phyloP scores from a whole-genome alignment of 1,284 basidiomycete species.

The Psilocybe mexicana region DNA sequence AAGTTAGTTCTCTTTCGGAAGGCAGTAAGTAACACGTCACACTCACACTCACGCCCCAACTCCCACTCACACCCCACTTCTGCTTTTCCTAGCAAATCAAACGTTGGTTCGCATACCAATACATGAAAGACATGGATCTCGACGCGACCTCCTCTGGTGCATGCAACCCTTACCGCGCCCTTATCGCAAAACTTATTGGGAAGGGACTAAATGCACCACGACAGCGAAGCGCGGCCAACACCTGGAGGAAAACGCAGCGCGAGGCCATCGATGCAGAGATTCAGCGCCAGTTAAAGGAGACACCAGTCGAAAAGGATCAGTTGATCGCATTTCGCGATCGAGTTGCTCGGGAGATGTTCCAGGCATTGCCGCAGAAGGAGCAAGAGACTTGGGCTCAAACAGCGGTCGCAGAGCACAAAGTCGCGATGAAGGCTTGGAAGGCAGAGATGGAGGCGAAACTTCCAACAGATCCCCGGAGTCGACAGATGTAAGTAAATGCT shows the following conservation, averaged over 20 bases:
- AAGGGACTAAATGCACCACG: neutral
- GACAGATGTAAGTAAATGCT: slow-evolving; percentile 12
- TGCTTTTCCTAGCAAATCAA: slow-evolving; percentile 13
- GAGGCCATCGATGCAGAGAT: slow-evolving; percentile 1
- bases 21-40: slow-evolving; percentile 2
- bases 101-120: slow-evolving; percentile 11
- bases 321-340: slow-evolving; percentile 7
- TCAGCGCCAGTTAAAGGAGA: neutral
- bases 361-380: neutral
- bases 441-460: neutral
- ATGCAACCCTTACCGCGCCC: slow-evolving; percentile 3
- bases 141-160: neutral
- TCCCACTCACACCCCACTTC: neutral
- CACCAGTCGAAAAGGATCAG: neutral
- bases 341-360: slow-evolving; percentile 8
- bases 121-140: slow-evolving; percentile 9
- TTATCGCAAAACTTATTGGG: slow-evolving; percentile 6
- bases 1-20: neutral
- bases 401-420: slow-evolving; percentile 4
- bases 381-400: neutral
- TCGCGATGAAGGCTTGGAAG: neutral
- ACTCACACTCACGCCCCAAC: neutral
- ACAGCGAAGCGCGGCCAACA: slow-evolving; percentile 3
- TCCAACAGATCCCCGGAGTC: slow-evolving; percentile 6
- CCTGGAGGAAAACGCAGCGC: slow-evolving; percentile 8